Base-by-base conservation (phyloP, 78 protist species). In the Dictyostelium firmibasis region DNA sequence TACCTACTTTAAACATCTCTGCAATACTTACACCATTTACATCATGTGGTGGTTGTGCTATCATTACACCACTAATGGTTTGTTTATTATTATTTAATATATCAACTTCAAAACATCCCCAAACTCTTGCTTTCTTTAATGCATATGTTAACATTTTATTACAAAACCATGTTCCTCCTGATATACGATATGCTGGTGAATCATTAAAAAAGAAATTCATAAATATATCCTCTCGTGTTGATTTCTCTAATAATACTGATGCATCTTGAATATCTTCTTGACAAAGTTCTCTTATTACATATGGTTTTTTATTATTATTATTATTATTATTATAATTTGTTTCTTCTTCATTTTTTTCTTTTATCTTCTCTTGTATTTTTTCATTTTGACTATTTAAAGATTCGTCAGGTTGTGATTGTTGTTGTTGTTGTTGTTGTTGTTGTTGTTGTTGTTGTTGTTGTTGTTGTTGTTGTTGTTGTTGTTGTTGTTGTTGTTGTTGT, bases 11-110 rank as follows among this genome's bases (percentile, higher is more conserved):
- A 35, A 89, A 8, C 94, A 89, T 89, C 38, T 89, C 77, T 10
- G 35, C 8, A 36, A 64, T 89, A 6, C 69, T 35, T 20, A 88
- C 69, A 64, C 94, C 94, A 41, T 35, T 77, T 6, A 78, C 78
- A 11, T 89, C 85, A 11, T 31, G 25, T 43, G 94, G 94, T 81
- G 94, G 94, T 67, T 89, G 94, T 31, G 69, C 70, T 29, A 89
- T 81, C 87, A 89, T 81, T 16, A 89, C 10, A 31, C 94, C 94
- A 1, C 29, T 6, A 44, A 89, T 36, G 14, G n/a, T 31, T n/a
- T 60, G 47, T 67, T 67, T n/a, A 29, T 67, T 67, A 27, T 67
- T 27, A 67, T 27, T 67, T 5, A 20, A 13, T 1, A 0, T 20
- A 84, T 35, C 5, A n/a, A 29, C 7, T 23, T 78, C 50, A 13